These are phyloP conservation scores for Beauveria varroae DNA, from an alignment of 2,329 filamentous ascomycete genomes.

Conservation along the genomic window DNA sequence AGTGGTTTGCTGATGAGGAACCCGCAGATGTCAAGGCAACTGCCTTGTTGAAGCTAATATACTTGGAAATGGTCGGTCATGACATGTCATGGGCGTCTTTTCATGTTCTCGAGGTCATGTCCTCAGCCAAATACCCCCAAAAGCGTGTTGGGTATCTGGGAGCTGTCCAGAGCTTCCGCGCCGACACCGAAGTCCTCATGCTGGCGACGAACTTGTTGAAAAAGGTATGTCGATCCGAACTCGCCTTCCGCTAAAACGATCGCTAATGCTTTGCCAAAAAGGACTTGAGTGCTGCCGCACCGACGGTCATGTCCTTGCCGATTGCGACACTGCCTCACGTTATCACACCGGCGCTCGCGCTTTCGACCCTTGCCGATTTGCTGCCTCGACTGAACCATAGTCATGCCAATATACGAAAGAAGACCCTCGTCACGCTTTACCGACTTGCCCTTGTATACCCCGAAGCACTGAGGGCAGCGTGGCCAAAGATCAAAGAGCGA, in stretches of 20 bases:
- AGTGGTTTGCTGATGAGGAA: neutral
- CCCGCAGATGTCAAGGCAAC: slow-evolving; percentile 86
- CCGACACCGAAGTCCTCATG: slow-evolving; percentile 96
- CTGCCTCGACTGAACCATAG: slow-evolving; percentile 82
- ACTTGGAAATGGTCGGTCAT: slow-evolving; percentile 97
- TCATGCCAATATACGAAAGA: slow-evolving; percentile 80
- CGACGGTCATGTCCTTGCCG: slow-evolving; percentile 75
- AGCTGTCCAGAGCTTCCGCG: slow-evolving; percentile 90
- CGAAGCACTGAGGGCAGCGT: slow-evolving; percentile 82
- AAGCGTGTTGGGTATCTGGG: slow-evolving; percentile 93
- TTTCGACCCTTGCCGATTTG: slow-evolving; percentile 81
- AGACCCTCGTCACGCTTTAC: slow-evolving; percentile 91
- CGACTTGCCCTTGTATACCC: slow-evolving; percentile 92
- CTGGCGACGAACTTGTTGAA: slow-evolving; percentile 93
- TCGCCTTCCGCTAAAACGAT: neutral
- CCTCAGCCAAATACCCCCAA: slow-evolving; percentile 85
- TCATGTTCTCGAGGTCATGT: slow-evolving; percentile 98
- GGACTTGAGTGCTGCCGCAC: slow-evolving; percentile 67
- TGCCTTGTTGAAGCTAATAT: slow-evolving; percentile 89
- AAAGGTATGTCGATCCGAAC: slow-evolving; percentile 50
- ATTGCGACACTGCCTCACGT: slow-evolving; percentile 89
- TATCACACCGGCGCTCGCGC: slow-evolving; percentile 83
- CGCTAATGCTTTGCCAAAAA: slow-evolving; percentile 19
- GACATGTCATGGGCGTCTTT: slow-evolving; percentile 99
- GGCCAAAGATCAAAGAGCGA: slow-evolving; percentile 95